Conservation (phyloP, 257 asterid species). For the Coffea canephora region DNA sequence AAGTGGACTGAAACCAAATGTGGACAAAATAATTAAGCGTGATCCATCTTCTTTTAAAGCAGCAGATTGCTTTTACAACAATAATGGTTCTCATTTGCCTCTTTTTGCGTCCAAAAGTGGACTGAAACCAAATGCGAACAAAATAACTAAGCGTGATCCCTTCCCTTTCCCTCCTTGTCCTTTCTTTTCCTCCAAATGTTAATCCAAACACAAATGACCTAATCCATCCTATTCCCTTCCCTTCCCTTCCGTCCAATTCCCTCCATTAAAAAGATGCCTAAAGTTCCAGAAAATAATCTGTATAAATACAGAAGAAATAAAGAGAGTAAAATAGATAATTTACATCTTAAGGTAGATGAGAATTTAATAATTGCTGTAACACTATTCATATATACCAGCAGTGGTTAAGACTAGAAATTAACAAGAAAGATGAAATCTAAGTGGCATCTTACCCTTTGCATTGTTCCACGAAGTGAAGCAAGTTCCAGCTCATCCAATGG, state of each 20-base stretch:
- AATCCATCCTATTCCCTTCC: not conserved
- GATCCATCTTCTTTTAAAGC: not conserved
- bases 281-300: not conserved
- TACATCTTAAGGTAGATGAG: not conserved
- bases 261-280: not conserved
- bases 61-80: not conserved
- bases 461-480: constrained; percentile 93
- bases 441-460: constrained; percentile 67
- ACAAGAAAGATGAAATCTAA: constrained; percentile 2
- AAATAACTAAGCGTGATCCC: not conserved
- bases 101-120: not conserved
- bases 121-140: not conserved
- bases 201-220: not conserved
- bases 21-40: not conserved
- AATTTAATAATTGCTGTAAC: not conserved
- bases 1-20: too few relatives aligned
- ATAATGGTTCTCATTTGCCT: not conserved
- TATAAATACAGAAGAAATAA: not conserved
- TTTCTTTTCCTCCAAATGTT: too few relatives aligned
- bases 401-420: not conserved
- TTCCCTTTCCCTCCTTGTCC: not conserved
- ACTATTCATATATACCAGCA: too few relatives aligned
- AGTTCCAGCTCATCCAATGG: constrained; percentile 98
- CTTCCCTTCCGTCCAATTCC: not conserved
- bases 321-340: too few relatives aligned